Conservation (phyloP, 1,284 basidiomycete genomes). For the Laetiporus sulphureus region DNA sequence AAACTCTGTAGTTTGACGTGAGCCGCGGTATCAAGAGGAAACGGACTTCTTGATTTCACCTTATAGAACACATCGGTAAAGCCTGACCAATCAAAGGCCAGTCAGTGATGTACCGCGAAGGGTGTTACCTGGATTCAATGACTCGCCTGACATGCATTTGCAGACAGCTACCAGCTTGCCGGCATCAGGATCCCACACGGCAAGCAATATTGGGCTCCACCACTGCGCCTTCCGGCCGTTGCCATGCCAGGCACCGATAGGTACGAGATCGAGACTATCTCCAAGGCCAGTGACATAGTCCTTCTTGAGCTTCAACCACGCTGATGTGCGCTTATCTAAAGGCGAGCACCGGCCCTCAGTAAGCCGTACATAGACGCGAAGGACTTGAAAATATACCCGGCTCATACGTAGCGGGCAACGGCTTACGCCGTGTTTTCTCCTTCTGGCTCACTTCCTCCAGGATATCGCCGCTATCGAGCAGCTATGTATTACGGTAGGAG, state of each 20-base stretch:
- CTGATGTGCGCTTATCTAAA: slow-evolving; percentile 67
- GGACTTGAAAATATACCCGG: too few relatives aligned
- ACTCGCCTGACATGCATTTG: slow-evolving; percentile 79
- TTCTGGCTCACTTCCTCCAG: slow-evolving; percentile 31
- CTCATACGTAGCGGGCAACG: slow-evolving; percentile 85
- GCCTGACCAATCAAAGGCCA: slow-evolving; percentile 33
- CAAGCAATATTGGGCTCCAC: slow-evolving; percentile 91
- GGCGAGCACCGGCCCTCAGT: too few relatives aligned
- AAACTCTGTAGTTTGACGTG: slow-evolving; percentile 34
- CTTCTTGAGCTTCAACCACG: slow-evolving; percentile 48
- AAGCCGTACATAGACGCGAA: too few relatives aligned
- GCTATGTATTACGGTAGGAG: too few relatives aligned
- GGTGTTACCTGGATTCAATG: background rate
- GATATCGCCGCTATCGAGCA: slow-evolving; percentile 48
- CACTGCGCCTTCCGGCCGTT: slow-evolving; percentile 88
- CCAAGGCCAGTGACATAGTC: slow-evolving; percentile 74
- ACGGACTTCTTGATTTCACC: slow-evolving; percentile 25
- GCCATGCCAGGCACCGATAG: slow-evolving; percentile 81
- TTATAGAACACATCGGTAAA: slow-evolving; percentile 89
- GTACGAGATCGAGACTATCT: slow-evolving; percentile 73
- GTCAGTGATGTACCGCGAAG: background rate
- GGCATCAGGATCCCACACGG: slow-evolving; percentile 66
- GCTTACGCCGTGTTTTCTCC: slow-evolving; percentile 51
- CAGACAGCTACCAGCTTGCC: slow-evolving; percentile 77
- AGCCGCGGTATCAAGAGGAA: background rate